Percentiles rank a stretch among this genome's conserved stretches.
phyloP scores from a whole-genome alignment of 2,329 filamentous ascomycete species.

The Diaporthe nobilis region DNA sequence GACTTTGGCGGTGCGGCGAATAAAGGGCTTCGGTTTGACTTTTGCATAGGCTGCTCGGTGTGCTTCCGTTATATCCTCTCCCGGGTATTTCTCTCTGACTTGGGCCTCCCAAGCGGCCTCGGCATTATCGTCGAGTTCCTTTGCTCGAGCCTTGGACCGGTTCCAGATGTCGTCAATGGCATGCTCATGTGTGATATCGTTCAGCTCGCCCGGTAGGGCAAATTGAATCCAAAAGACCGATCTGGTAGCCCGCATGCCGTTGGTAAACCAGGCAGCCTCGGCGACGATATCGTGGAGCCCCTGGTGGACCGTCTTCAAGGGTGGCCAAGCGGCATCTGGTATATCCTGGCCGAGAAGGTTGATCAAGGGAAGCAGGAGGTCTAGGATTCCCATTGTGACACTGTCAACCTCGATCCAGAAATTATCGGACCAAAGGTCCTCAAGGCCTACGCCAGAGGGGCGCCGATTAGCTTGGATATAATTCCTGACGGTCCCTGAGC shows the following conservation, averaged over 20 bases:
- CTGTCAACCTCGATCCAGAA: slow-evolving; percentile 57
- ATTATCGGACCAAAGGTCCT: slow-evolving; percentile 45
- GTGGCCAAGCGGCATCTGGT: slow-evolving; percentile 32
- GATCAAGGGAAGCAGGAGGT: slow-evolving; percentile 55
- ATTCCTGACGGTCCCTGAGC: slow-evolving; percentile 45
- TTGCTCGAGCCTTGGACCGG: slow-evolving; percentile 37
- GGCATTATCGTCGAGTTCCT: slow-evolving; percentile 34
- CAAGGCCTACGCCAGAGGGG: slow-evolving; percentile 39
- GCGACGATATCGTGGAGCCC: slow-evolving; percentile 51
- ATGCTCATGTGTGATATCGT: slow-evolving; percentile 46
- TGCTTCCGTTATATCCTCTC: neutral
- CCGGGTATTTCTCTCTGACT: neutral
- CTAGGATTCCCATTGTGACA: slow-evolving; percentile 37
- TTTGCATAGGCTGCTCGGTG: neutral
- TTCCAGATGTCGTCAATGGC: slow-evolving; percentile 45
- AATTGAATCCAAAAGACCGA: slow-evolving; percentile 51
- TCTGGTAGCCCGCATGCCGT: slow-evolving; percentile 49
- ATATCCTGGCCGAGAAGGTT: slow-evolving; percentile 47
- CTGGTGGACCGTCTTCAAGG: slow-evolving; percentile 49
- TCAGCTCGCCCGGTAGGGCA: slow-evolving; percentile 48
- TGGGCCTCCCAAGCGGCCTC: slow-evolving; percentile 31
- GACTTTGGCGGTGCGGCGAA: slow-evolving; percentile 47
- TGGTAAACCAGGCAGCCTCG: slow-evolving; percentile 49
- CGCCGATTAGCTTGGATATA: slow-evolving; percentile 42
- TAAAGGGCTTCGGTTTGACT: neutral